A percentile compares a stretch with the other conserved stretches of the same genome.
Conservation (phyloP, 1,284 basidiomycete genomes). For the Puccinia novopanici region DNA sequence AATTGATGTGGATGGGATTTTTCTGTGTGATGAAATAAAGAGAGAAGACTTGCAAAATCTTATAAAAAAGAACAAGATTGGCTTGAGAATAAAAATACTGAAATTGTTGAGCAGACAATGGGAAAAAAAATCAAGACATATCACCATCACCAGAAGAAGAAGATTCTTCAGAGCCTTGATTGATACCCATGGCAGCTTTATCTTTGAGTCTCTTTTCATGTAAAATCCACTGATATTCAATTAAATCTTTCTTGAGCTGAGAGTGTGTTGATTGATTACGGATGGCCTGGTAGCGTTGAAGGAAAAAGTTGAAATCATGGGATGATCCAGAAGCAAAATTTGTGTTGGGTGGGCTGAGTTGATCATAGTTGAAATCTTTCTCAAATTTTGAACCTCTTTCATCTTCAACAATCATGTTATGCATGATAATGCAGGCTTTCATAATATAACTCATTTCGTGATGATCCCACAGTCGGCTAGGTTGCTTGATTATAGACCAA, state of each 20-base stretch:
- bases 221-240: not conserved
- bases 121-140: not conserved
- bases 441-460: not conserved
- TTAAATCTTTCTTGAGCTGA: not conserved
- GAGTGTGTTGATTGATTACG: not conserved
- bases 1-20: no score
- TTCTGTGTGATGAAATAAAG: no score
- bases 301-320: no score
- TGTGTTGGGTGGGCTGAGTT: no score
- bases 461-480: not conserved
- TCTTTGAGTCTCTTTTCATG: not conserved
- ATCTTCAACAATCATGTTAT: slow-evolving; percentile 37
- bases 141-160: not conserved
- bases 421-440: slow-evolving; percentile 33
- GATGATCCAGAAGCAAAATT: no score
- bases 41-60: no score
- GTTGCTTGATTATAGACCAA: slow-evolving; percentile 5
- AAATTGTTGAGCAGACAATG: no score
- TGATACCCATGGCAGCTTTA: not conserved
- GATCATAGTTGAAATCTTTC: no score
- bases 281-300: no score
- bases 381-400: not conserved
- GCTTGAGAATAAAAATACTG: no score
- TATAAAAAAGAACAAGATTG: no score
- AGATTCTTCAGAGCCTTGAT: no score